A percentile compares a stretch with the other conserved stretches of the same genome.
These are phyloP conservation scores for Aspergillus aculeatus DNA, from an alignment of 2,329 filamentous ascomycete species.

Conservation along the genomic window DNA sequence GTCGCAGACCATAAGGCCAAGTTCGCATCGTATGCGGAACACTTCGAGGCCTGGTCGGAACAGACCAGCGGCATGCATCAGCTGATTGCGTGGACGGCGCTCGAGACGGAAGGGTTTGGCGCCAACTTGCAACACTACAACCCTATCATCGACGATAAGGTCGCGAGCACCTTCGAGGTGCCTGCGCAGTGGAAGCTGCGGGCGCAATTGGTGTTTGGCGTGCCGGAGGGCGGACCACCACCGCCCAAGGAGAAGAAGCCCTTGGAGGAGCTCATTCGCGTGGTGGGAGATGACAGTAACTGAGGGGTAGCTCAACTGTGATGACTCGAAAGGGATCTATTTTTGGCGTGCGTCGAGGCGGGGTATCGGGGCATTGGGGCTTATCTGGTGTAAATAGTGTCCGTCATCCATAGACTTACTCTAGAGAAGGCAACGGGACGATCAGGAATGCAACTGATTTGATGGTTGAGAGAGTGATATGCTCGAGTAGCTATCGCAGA, in stretches of 20 bases:
- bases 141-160: constrained; percentile 73
- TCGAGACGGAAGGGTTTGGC: constrained; percentile 77
- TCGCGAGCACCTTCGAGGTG: constrained; percentile 64
- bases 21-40: constrained; percentile 67
- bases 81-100: constrained; percentile 66
- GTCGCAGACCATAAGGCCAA: constrained; percentile 53
- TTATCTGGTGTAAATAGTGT: background rate
- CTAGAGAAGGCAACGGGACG: background rate
- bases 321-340: background rate
- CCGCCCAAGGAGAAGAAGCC: constrained; percentile 9
- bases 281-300: background rate
- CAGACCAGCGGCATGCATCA: constrained; percentile 77
- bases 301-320: background rate
- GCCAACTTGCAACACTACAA: constrained; percentile 89
- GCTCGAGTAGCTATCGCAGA: background rate
- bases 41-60: constrained; percentile 64
- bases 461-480: background rate
- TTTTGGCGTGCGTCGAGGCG: background rate
- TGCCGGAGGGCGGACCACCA: background rate
- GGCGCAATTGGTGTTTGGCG: constrained; percentile 74
- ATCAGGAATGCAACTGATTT: background rate
- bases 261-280: constrained; percentile 7
- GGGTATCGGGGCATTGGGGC: background rate
- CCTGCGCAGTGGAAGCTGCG: constrained; percentile 70
- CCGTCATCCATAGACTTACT: background rate